A percentile compares a stretch with the other conserved stretches of the same genome.
Conservation (phyloP, 257 asterid species). For the Handroanthus guayacan region DNA sequence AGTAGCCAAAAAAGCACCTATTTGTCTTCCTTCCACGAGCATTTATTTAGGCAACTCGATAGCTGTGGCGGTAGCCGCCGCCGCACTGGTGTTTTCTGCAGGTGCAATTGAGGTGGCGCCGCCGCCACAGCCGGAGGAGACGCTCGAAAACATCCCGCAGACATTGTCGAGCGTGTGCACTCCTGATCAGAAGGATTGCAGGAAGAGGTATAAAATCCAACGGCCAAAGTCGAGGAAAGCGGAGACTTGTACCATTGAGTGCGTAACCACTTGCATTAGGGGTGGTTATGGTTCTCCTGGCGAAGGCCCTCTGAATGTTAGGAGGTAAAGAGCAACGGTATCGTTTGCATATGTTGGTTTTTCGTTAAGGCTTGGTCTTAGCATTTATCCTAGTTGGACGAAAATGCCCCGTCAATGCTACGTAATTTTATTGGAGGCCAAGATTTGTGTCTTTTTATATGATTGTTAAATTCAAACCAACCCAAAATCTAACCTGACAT, state of each 20-base stretch:
- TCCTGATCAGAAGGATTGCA: constrained; percentile 60
- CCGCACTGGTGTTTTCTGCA: constrained; percentile 49
- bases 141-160: constrained; percentile 81
- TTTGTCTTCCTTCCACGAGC: constrained; percentile 25
- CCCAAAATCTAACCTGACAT: too few species aligned
- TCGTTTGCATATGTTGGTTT: not conserved
- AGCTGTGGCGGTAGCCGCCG: constrained; percentile 40
- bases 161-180: constrained; percentile 68
- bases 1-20: constrained; percentile 20
- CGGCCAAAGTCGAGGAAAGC: constrained; percentile 87
- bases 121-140: constrained; percentile 62
- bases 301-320: constrained; percentile 86
- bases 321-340: constrained; percentile 49
- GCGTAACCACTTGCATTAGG: constrained; percentile 74
- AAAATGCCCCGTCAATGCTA: too few species aligned
- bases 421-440: not conserved
- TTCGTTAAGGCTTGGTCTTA: not conserved
- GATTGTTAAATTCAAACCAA: too few species aligned
- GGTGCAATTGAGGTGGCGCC: constrained; percentile 54
- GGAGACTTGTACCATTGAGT: constrained; percentile 76
- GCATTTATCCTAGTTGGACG: too few species aligned
- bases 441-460: not conserved
- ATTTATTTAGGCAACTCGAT: constrained; percentile 29
- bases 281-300: constrained; percentile 95
- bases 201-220: constrained; percentile 67